A percentile compares a stretch with the other conserved stretches of the same genome.
Conservation (phyloP, 805 yeast genomes). For the Yamadazyma takamatsuzukensis region DNA sequence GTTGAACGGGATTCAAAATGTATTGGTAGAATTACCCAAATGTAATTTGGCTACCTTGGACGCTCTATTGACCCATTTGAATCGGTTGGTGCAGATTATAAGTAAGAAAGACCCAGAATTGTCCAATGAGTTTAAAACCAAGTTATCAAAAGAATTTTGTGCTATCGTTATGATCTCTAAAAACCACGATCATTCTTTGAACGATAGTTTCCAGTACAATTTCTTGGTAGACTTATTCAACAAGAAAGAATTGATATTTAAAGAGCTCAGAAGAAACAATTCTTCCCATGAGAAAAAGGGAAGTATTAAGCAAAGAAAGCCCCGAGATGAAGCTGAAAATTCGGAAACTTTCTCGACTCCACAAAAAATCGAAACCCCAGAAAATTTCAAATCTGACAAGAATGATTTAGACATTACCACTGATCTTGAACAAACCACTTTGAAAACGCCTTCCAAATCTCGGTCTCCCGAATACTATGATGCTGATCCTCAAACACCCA, state of each 20-base stretch:
- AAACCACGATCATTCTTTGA: conserved; percentile 29
- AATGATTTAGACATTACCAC: too few relatives aligned
- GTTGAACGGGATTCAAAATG: conserved; percentile 60
- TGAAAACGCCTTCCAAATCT: too few relatives aligned
- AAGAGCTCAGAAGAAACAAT: conserved; percentile 48
- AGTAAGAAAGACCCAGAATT: conserved; percentile 37
- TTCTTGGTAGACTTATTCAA: conserved; percentile 61
- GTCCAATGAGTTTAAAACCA: conserved; percentile 35
- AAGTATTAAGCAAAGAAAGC: conserved; percentile 8
- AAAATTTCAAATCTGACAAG: not conserved
- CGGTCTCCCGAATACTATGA: too few relatives aligned
- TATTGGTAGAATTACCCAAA: conserved; percentile 63
- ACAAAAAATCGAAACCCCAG: conserved; percentile 2
- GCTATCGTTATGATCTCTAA: conserved; percentile 11
- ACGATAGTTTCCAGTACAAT: conserved; percentile 55
- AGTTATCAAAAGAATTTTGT: conserved; percentile 60
- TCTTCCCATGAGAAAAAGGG: conserved; percentile 9
- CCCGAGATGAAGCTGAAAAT: conserved; percentile 1
- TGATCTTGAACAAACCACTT: too few relatives aligned
- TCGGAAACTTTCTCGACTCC: conserved; percentile 1
- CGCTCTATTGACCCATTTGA: conserved; percentile 73
- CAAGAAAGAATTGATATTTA: conserved; percentile 60
- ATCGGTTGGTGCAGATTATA: conserved; percentile 50
- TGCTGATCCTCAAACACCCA: conserved; percentile 18
- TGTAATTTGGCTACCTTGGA: conserved; percentile 76